Percentiles rank a stretch among this genome's conserved stretches.
Conservation (phyloP, 345 rosid genomes). For the Leavenworthia alabamica region DNA sequence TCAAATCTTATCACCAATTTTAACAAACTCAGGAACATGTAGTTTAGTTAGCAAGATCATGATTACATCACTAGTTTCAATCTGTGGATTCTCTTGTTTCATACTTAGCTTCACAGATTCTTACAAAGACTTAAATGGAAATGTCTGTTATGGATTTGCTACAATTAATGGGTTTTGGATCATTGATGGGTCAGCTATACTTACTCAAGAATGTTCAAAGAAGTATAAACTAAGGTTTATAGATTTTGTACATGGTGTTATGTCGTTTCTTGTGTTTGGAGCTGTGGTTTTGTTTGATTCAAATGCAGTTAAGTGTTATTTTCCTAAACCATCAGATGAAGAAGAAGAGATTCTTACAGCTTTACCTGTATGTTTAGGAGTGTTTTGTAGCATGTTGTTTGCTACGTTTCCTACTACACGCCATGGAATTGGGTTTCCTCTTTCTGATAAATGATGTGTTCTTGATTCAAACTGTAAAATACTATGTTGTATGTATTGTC, state of each 20-base stretch:
- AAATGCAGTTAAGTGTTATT: conserved; percentile 63
- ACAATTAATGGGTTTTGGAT: conserved; percentile 63
- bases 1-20: conserved; percentile 68
- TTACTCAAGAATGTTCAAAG: conserved; percentile 45
- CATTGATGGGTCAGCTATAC: conserved; percentile 55
- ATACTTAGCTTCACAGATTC: conserved; percentile 70
- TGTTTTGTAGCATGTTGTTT: conserved; percentile 64
- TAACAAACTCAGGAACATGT: conserved; percentile 67
- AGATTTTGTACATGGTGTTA: conserved; percentile 62
- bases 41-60: conserved; percentile 45
- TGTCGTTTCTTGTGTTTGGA: conserved; percentile 71
- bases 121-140: conserved; percentile 58
- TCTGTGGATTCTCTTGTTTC: conserved; percentile 70
- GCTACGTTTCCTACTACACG: conserved; percentile 72
- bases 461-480: conserved; percentile 1
- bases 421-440: conserved; percentile 80
- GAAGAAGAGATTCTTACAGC: conserved; percentile 54
- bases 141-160: conserved; percentile 66
- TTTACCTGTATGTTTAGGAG: conserved; percentile 74
- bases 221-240: conserved; percentile 47
- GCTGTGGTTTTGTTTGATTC: conserved; percentile 67
- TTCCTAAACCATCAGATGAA: conserved; percentile 56
- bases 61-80: conserved; percentile 46
- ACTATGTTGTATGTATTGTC: too few relatives aligned
- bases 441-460: neutral